Base-by-base conservation (phyloP, 768 basidiomycete genomes). In the Mycena vitilis region DNA sequence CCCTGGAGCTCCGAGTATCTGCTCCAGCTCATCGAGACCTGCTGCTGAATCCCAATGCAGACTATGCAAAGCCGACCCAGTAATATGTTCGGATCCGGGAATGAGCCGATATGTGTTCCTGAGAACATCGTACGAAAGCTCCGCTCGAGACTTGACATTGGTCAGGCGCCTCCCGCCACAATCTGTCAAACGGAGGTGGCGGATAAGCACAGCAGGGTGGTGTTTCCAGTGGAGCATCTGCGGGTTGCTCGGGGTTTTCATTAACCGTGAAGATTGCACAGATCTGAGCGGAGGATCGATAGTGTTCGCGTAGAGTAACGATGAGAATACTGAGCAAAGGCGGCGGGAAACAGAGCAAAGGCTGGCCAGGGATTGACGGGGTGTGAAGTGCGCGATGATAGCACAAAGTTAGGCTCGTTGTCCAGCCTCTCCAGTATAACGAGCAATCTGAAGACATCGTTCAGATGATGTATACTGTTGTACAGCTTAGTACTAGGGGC, bases 381-480 rank as follows among this genome's bases (percentile, higher is more conserved):
- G 48, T n/a, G 91, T 74, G 92, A 93, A 40, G 87, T 83, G 89
- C 91, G 71, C 45, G 52, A 40, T 48, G 16, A 37, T 38, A 1
- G 37, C 40, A 45, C 44, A 55, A 2, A 60, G 63, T 53, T n/a
- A n/a, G n/a, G n/a, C n/a, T n/a, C n/a, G n/a, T n/a, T n/a, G n/a
- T n/a, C n/a, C n/a, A n/a, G n/a, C n/a, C n/a, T n/a, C n/a, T n/a
- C n/a, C n/a, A n/a, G n/a, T n/a, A n/a, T n/a, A n/a, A n/a, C n/a
- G n/a, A n/a, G n/a, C n/a, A n/a, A n/a, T n/a, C n/a, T n/a, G n/a
- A n/a, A n/a, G n/a, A n/a, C n/a, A n/a, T n/a, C n/a, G n/a, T n/a
- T n/a, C n/a, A n/a, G n/a, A n/a, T n/a, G n/a, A n/a, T n/a, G n/a
- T n/a, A n/a, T n/a, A n/a, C n/a, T n/a, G n/a, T n/a, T n/a, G n/a